Percentiles rank a stretch among this genome's conserved stretches.
phyloP scores from a whole-genome alignment of 2,329 filamentous ascomycete species.

The Ceratocystis alfenasii region DNA sequence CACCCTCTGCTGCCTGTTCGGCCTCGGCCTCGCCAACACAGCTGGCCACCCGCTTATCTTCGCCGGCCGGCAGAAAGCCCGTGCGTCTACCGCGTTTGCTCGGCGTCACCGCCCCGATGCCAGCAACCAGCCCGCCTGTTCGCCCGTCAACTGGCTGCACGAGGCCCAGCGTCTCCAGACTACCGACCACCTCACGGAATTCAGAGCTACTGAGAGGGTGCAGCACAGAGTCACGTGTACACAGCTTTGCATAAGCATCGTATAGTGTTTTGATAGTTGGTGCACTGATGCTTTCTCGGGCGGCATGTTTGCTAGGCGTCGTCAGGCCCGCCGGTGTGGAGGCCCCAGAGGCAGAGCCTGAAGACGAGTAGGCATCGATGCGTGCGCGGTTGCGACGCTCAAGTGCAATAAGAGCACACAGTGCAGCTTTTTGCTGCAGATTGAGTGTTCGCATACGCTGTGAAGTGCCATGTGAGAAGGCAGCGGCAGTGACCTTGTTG shows the following conservation, averaged over 20 bases:
- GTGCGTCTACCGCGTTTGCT: slow-evolving; percentile 54
- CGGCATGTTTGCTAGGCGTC: slow-evolving; percentile 48
- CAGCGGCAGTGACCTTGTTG: slow-evolving; percentile 77
- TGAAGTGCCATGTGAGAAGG: slow-evolving; percentile 77
- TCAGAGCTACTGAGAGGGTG: slow-evolving; percentile 84
- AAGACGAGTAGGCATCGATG: background rate
- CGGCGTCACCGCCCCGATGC: slow-evolving; percentile 46
- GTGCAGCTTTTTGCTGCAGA: slow-evolving; percentile 87
- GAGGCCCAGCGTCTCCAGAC: slow-evolving; percentile 76
- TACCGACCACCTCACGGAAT: slow-evolving; percentile 84
- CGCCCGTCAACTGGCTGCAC: slow-evolving; percentile 59
- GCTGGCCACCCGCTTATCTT: slow-evolving; percentile 69
- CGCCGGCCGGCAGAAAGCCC: slow-evolving; percentile 42
- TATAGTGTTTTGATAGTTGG: slow-evolving; percentile 78
- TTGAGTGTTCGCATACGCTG: slow-evolving; percentile 81
- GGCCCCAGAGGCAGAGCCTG: background rate
- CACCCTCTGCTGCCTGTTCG: slow-evolving; percentile 52
- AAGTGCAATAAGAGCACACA: slow-evolving; percentile 79
- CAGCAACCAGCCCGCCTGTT: slow-evolving; percentile 51
- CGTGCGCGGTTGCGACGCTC: slow-evolving; percentile 56
- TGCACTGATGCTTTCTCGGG: slow-evolving; percentile 37
- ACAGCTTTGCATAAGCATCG: slow-evolving; percentile 70
- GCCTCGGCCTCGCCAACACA: slow-evolving; percentile 72
- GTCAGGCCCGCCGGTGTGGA: slow-evolving; percentile 32
- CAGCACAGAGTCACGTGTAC: slow-evolving; percentile 75